Evolutionary conservation across 75 land plant genomes (phyloP).

Genomic region (Azolla pinnata): DNA sequence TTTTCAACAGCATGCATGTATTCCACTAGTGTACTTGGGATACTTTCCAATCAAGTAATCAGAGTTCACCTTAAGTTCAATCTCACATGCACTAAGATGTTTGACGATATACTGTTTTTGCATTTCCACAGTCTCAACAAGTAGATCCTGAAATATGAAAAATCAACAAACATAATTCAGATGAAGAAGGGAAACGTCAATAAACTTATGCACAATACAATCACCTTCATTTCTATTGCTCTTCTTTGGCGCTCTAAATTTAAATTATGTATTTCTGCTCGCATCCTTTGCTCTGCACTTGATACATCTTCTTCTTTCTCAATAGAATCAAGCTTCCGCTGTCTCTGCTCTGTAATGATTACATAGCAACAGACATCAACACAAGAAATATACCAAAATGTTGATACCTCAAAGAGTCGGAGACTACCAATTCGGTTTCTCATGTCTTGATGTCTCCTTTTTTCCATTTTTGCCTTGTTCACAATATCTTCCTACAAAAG

Average conservation of each 20-base stretch:
- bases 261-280: slow-evolving; percentile 30
- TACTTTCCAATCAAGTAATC: too few relatives aligned
- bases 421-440: slow-evolving; percentile 42
- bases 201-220: not conserved
- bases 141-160: slow-evolving; percentile 36
- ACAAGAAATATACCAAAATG: not conserved
- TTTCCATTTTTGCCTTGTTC: slow-evolving; percentile 33
- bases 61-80: slow-evolving; percentile 60
- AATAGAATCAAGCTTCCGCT: slow-evolving; percentile 46
- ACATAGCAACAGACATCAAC: not conserved
- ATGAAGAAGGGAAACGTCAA: not conserved
- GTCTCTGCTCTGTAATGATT: slow-evolving; percentile 55
- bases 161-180: not conserved
- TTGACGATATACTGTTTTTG: slow-evolving; percentile 40
- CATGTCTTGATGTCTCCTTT: slow-evolving; percentile 57
- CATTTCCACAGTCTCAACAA: slow-evolving; percentile 35
- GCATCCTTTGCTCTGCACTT: slow-evolving; percentile 44
- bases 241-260: slow-evolving; percentile 41
- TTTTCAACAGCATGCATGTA: too few relatives aligned
- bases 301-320: slow-evolving; percentile 57
- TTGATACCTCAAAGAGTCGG: not conserved
- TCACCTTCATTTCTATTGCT: slow-evolving; percentile 66
- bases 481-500: slow-evolving; percentile 85
- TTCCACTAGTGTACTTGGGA: too few relatives aligned
- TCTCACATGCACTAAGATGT: slow-evolving; percentile 45